These are phyloP conservation scores for Zygosaccharomyces kombuchaensis DNA, from an alignment of 805 yeast species.

Conservation along the genomic window DNA sequence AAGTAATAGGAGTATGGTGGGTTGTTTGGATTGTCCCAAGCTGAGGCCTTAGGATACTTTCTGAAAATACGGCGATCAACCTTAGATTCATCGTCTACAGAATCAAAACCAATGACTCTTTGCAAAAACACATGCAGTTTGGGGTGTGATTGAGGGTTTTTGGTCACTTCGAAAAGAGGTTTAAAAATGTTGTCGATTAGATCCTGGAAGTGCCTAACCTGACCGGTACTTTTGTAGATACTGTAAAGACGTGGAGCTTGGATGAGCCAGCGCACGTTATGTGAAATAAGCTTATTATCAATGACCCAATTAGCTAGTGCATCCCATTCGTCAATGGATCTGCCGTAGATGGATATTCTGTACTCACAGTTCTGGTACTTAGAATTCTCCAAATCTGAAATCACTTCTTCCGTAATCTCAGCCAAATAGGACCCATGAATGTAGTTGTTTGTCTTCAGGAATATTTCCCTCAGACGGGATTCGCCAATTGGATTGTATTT, in stretches of 20 bases:
- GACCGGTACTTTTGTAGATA: conserved; percentile 71
- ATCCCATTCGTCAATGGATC: conserved; percentile 90
- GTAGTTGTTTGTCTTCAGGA: conserved; percentile 90
- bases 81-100: conserved; percentile 97
- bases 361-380: conserved; percentile 98
- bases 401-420: conserved; percentile 88
- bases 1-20: conserved; percentile 98
- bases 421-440: conserved; percentile 87
- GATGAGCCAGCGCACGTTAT: conserved; percentile 94
- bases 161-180: conserved; percentile 87
- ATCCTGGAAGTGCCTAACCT: conserved; percentile 69
- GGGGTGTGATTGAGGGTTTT: conserved; percentile 84
- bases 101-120: conserved; percentile 95
- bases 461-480: conserved; percentile 93
- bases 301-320: conserved; percentile 92
- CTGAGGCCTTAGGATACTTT: conserved; percentile 78
- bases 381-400: conserved; percentile 89
- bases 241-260: conserved; percentile 95
- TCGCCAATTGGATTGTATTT: conserved; percentile 98
- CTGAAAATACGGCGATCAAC: conserved; percentile 76
- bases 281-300: conserved; percentile 85
- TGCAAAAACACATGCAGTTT: conserved; percentile 83
- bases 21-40: conserved; percentile 73
- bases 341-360: conserved; percentile 90
- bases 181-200: conserved; percentile 72